Evolutionary conservation across 1,284 basidiomycete species (phyloP), one percentile per base, ranked within the genome.

Genomic region (Austroboletus niveus): DNA sequence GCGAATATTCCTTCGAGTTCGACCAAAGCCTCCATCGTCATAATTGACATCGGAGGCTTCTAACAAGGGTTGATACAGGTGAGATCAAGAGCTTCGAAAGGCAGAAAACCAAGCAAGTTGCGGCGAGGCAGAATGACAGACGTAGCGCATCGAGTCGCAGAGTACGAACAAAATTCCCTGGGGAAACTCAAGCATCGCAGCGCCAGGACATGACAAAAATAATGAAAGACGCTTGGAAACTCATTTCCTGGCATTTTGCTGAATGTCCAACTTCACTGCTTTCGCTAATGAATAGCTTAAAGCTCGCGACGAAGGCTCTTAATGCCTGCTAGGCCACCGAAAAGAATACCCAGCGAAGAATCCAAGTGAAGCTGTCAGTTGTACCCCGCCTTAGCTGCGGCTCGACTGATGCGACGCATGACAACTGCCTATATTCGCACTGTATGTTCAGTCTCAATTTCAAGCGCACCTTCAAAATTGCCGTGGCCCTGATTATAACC

Each of bases 401-500:
- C 68, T 69, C 62, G 68, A 67, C 55, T 49, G 67, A 66, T 69
- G 69, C 57, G 60, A 65, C 45, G 56, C 53, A 54, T 56, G 49
- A 57, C 41, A 67, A 58, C 57, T 68, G 66, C 70, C 69, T 69
- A 50, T 61, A 66, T 61, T 68, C 57, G 60, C 68, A 60, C 58
- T 57, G 58, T 45, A 59, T 57, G 57, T 76, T 75, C 64, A 80
- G 72, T 77, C 78, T 81, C 68, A 80, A 78, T 67, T 74, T 79
- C 76, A 74, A 85, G 87, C 87, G 87, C 80, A 90, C 87, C 87
- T 90, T 89, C 86, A 73, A 72, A 80, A 75, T 79, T 80, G 66
- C 75, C 70, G 69, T 80, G 84, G 55, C 73, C 80, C 72, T 84
- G 81, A 69, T 73, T 71, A 55, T 70, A 78, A 42, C 75, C 76